phyloP scores from a whole-genome alignment of 805 yeast species.

The Torulaspora indica region DNA sequence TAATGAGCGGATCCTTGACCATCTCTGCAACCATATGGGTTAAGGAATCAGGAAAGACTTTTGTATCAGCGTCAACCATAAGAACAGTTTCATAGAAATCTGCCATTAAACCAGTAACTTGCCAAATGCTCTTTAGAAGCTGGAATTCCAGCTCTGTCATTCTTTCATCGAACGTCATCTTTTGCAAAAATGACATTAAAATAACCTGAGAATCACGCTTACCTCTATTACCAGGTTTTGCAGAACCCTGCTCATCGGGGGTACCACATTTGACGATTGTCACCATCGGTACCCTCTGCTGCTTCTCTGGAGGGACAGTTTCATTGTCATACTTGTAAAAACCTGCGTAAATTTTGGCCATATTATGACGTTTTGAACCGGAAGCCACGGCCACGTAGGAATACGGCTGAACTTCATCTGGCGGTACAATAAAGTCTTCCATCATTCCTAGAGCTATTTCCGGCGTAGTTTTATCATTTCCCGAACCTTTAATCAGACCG shows the following conservation, averaged over 20 bases:
- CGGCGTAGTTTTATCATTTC: constrained; percentile 82
- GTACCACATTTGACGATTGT: constrained; percentile 86
- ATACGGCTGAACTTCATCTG: constrained; percentile 70
- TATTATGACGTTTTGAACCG: constrained; percentile 91
- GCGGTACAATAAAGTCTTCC: constrained; percentile 67
- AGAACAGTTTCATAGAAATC: constrained; percentile 74
- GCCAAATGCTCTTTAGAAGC: constrained; percentile 68
- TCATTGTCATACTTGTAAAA: constrained; percentile 79
- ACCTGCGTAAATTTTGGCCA: constrained; percentile 96
- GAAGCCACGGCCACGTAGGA: constrained; percentile 95
- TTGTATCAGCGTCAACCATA: constrained; percentile 95
- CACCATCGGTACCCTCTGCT: constrained; percentile 77
- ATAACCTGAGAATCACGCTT: constrained; percentile 92
- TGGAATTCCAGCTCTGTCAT: constrained; percentile 88
- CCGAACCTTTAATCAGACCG: constrained; percentile 92
- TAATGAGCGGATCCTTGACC: constrained; percentile 77
- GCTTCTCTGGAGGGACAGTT: constrained; percentile 74
- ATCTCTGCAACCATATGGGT: constrained; percentile 88
- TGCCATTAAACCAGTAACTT: constrained; percentile 79
- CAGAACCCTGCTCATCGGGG: constrained; percentile 62
- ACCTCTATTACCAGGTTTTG: constrained; percentile 92
- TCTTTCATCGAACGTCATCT: constrained; percentile 84
- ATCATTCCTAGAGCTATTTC: constrained; percentile 85
- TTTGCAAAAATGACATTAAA: constrained; percentile 84
- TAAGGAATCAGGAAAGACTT: constrained; percentile 77